Percentiles rank a stretch among this genome's conserved stretches.
These are phyloP conservation scores for Ceratocystis destructans DNA, from an alignment of 2,329 filamentous ascomycete species.

Conservation along the genomic window DNA sequence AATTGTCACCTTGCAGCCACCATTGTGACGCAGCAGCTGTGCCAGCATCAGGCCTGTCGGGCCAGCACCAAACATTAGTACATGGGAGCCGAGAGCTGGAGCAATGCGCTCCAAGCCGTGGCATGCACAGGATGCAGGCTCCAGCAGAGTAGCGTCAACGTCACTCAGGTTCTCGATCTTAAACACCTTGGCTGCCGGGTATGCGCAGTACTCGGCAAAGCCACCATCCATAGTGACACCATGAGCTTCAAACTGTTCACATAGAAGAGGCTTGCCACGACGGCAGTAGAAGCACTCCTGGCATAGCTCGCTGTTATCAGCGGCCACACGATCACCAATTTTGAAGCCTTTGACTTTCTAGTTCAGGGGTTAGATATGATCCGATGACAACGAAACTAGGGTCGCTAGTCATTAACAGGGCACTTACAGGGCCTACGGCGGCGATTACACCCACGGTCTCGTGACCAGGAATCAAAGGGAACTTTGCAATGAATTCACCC, in stretches of 20 bases:
- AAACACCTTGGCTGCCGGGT: constrained; percentile 44
- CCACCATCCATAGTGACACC: constrained; percentile 56
- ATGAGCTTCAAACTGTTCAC: constrained; percentile 54
- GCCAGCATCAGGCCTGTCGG: constrained; percentile 52
- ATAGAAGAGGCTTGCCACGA: constrained; percentile 52
- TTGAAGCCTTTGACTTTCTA: constrained; percentile 45
- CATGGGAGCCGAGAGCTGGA: constrained; percentile 49
- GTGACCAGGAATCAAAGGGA: constrained; percentile 53
- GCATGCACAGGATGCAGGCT: constrained; percentile 57
- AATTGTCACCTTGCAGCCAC: constrained; percentile 55
- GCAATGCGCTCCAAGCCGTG: constrained; percentile 57
- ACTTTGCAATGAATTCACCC: constrained; percentile 51
- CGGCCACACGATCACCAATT: constrained; percentile 50
- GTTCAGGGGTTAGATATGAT: background rate
- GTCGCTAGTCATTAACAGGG: constrained; percentile 7
- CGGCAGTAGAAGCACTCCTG: constrained; percentile 62
- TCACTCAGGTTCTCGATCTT: constrained; percentile 51
- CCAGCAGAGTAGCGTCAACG: constrained; percentile 55
- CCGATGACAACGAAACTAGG: background rate
- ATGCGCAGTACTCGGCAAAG: constrained; percentile 54
- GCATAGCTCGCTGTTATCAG: constrained; percentile 53
- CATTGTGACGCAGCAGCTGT: constrained; percentile 50
- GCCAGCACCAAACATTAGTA: constrained; percentile 53
- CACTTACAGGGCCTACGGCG: constrained; percentile 34
- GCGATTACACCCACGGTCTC: constrained; percentile 55